Evolutionary conservation across 2,329 filamentous ascomycete species (phyloP), one percentile per base, ranked within the genome.

Genomic region (Aureobasidium sp.): DNA sequence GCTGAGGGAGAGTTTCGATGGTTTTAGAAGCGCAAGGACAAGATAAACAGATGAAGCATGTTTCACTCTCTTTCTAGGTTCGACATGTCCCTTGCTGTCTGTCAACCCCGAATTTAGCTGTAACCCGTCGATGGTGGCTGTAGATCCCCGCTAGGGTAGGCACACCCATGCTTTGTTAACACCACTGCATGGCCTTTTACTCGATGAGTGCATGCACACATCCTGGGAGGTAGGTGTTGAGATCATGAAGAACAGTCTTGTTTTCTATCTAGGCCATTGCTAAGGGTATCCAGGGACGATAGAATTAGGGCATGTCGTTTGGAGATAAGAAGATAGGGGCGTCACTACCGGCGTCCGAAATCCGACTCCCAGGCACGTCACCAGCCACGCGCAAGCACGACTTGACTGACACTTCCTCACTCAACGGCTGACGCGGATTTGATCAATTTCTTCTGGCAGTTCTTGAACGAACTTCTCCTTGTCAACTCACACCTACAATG

Each of bases 51-150:
- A 33, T 33, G 31, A 33, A 33, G 31, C 31, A 33, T 33, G 31
- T 33, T 33, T 33, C 49, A 52, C 33, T 14, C n/a, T 39, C 3
- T 24, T 39, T 8, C 33, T n/a, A 39, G 2, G 5, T 44, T 54
- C 52, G 6, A 31, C 17, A 29, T 12, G 37, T 42, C 37, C 53
- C 53, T 57, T 57, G 53, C 53, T 27, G 39, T 47, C 29, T n/a
- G 39, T 57, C 29, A 35, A 47, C 11, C 17, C 29, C 29, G 53
- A 57, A 19, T 47, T n/a, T 17, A 47, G 53, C 52, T 57, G 40
- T 15, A 44, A 57, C 53, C 31, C n/a, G 54, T 37, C 54, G 11
- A 45, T 47, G 29, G 54, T 58, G 54, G 54, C 54, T 58, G 54
- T 17, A 35, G 19, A 47, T 45, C 42, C 42, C 42, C 19, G 19